Evolutionary conservation across 371 early-diverging fungal genomes (phyloP).

Genomic region (Lichtheimia ornata): DNA sequence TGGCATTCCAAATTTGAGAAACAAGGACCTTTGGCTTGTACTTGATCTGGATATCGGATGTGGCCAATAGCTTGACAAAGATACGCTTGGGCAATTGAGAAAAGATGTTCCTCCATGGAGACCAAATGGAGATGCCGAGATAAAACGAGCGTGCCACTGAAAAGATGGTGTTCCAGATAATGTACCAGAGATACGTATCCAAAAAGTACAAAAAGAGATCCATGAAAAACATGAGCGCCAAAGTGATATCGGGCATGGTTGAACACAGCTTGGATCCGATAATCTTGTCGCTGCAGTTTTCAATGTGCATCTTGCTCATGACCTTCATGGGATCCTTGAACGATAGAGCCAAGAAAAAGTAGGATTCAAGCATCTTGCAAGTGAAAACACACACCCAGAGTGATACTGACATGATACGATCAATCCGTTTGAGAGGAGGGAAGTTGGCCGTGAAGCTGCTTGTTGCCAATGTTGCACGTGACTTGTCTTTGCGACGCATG

Average conservation of each 20-base stretch:
- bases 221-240: constrained; percentile 78
- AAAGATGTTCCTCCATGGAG: constrained; percentile 89
- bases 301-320: constrained; percentile 58
- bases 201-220: constrained; percentile 83
- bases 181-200: constrained; percentile 93
- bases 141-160: constrained; percentile 81
- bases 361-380: constrained; percentile 82
- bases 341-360: constrained; percentile 82
- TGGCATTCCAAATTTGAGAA: constrained; percentile 89
- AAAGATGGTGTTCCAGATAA: constrained; percentile 83
- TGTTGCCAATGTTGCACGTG: constrained; percentile 57
- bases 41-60: constrained; percentile 69
- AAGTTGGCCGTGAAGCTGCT: constrained; percentile 81
- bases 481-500: constrained; percentile 40
- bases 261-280: constrained; percentile 57
- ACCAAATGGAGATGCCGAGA: constrained; percentile 84
- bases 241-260: constrained; percentile 73
- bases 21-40: constrained; percentile 78
- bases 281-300: constrained; percentile 58
- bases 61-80: constrained; percentile 77
- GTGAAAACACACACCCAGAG: constrained; percentile 79
- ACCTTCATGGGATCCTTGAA: constrained; percentile 84
- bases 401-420: constrained; percentile 75
- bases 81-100: constrained; percentile 85
- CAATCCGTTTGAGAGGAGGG: constrained; percentile 70